Evolutionary conservation across 2,329 filamentous ascomycete genomes (phyloP), one percentile per base, ranked within the genome.

Genomic region (Fusarium zealandicum): DNA sequence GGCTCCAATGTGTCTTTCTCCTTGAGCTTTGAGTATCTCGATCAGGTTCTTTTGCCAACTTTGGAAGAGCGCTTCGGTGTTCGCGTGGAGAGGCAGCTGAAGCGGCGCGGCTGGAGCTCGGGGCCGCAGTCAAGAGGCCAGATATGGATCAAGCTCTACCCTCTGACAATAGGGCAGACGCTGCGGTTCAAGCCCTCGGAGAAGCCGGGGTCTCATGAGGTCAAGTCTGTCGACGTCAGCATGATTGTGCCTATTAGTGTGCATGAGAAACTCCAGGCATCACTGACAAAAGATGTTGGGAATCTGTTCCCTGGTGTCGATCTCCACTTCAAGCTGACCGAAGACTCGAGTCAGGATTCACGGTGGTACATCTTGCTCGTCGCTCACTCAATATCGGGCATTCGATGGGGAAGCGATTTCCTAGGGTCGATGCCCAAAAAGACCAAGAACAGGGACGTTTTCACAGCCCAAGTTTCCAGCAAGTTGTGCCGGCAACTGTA

Each of bases 1-100:
- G 84, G 85, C 13, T 87, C 84, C 1, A 87, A 88, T 58, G 80
- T 83, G 3, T 73, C 76, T 9, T 84, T 78, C 64, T 84, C 83
- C 1, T 74, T 78, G 1, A 83, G 79, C n/a, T 86, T 77, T 53
- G 84, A 88, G 63, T 88, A 87, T 63, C 71, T 87, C 4, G 82
- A 85, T 63, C 84, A 87, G 63, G 80, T 87, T 1, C 74, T 88
- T 1, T 70, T 86, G 27, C 84, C 84, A 3, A 73, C 76, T 1
- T 70, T 88, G 1, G 74, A 82, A 63, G 72, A 75, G 3, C 74
- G 75, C 4, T 85, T 86, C 48, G 76, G 78, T 2, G 69, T 86
- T 33, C 48, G 51, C 1, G 74, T 84, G 4, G 75, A 81, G 53
- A 68, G 82, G 7, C 62, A 69, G 14, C 64, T 86, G 9, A 70